Evolutionary conservation across 2,329 filamentous ascomycete species (phyloP), one percentile per base, ranked within the genome.

Genomic region (Fusarium fujikuroi): DNA sequence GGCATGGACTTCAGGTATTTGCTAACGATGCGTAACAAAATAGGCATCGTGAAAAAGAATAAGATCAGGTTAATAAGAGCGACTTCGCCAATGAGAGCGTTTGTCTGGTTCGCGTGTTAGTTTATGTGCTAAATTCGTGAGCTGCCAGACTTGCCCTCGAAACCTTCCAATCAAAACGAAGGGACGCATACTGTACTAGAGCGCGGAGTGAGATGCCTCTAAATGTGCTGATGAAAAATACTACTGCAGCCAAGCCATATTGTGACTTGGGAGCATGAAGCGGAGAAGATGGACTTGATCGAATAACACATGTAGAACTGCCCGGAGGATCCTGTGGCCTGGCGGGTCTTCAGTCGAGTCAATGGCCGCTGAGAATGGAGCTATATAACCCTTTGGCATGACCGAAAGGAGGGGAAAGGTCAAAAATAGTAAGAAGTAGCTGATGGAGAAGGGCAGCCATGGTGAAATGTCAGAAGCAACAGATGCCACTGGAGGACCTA

Each of bases 281-380:
- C 19, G 18, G 5, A 39, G 18, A 39, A 53, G 50, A 37, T 7
- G 7, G 14, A 28, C 1, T 21, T 18, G 34, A 39, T 53, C 5
- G 5, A 18, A 4, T 9, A 5, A 9, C 1, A 9, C 23, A 39
- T n/a, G 12, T 18, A 39, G 23, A n/a, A 18, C 23, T 28, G 3
- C 23, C 19, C 4, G 14, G 1, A 28, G 18, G 3, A 9, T 28
- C 5, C 34, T 28, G 3, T 37, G 9, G 0, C 12, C 14, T 28
- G 23, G 19, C 10, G 2, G 3, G 3, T 53, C 34, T 9, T 14
- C 34, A 18, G 19, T 5, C 0, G 18, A 21, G 9, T 28, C 5
- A 21, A 21, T 12, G 1, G 19, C 5, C 18, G 5, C 14, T 6
- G 7, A 3, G 2, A 14, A 15, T 18, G 9, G 2, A 7, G 7